phyloP scores from a whole-genome alignment of 805 yeast species.

The Maudiozyma serrabonitensis region DNA sequence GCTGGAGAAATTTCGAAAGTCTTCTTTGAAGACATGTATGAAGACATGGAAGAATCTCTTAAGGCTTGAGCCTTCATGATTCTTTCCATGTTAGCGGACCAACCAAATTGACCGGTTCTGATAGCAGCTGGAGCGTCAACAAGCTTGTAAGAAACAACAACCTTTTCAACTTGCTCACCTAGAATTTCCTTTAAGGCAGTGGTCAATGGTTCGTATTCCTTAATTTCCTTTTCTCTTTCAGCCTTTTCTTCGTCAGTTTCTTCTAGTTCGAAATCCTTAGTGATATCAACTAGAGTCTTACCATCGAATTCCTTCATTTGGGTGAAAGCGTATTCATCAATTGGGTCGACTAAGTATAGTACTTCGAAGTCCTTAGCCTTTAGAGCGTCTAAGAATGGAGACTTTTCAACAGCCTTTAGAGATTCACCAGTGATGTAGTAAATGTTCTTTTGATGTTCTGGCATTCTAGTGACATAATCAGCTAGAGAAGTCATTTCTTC shows the following conservation, averaged over 20 bases:
- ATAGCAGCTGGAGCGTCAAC: conserved; percentile 99
- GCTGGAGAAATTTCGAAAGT: conserved; percentile 97
- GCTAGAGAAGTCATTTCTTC: conserved; percentile 92
- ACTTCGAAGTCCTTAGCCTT: conserved; percentile 98
- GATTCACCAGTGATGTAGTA: conserved; percentile 99
- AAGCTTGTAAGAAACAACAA: conserved; percentile 93
- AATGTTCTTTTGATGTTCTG: conserved; percentile 98
- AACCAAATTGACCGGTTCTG: conserved; percentile 99
- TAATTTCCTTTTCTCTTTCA: conserved; percentile 84
- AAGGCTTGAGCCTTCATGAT: conserved; percentile 99
- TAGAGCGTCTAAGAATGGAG: conserved; percentile 98
- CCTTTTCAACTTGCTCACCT: conserved; percentile 99
- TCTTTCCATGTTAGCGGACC: conserved; percentile 99
- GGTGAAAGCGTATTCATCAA: conserved; percentile 98
- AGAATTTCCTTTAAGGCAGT: conserved; percentile 92
- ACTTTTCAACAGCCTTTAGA: conserved; percentile 92
- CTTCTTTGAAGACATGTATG: conserved; percentile 99
- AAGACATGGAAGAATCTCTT: conserved; percentile 96
- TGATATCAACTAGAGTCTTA: conserved; percentile 96
- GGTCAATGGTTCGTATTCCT: conserved; percentile 88
- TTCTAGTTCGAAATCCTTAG: conserved; percentile 97
- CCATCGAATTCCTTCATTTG: conserved; percentile 99
- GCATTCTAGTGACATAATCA: conserved; percentile 99
- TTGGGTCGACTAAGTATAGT: conserved; percentile 95
- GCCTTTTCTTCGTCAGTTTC: conserved; percentile 98